These are phyloP conservation scores for Panus rudis DNA, from an alignment of 768 basidiomycete species.

Conservation along the genomic window DNA sequence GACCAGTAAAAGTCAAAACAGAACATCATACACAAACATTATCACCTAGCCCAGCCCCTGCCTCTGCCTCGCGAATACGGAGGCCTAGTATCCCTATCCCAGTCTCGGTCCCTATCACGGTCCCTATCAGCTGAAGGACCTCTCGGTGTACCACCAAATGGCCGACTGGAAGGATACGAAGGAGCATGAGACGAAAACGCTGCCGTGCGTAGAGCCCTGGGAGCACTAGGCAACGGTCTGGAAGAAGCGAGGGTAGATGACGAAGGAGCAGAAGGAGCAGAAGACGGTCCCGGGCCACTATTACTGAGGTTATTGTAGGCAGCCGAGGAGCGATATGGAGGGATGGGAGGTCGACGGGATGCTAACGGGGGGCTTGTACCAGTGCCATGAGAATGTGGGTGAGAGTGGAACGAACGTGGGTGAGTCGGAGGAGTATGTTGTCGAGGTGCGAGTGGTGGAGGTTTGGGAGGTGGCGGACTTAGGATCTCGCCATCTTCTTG, in stretches of 20 bases:
- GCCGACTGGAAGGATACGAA: slow-evolving; percentile 14
- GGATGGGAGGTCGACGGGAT: slow-evolving; percentile 13
- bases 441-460: slow-evolving; percentile 27
- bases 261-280: slow-evolving; percentile 14
- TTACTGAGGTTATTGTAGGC: slow-evolving; percentile 5
- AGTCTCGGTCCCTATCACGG: slow-evolving; percentile 26
- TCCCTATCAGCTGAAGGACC: slow-evolving; percentile 50
- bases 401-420: slow-evolving; percentile 36
- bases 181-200: slow-evolving; percentile 12
- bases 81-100: slow-evolving; percentile 42
- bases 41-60: too few relatives aligned
- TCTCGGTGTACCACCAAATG: slow-evolving; percentile 31
- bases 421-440: slow-evolving; percentile 40
- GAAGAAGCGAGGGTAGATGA: slow-evolving; percentile 24
- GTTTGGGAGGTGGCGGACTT: slow-evolving; percentile 29
- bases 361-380: not conserved
- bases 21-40: too few relatives aligned
- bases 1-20: too few relatives aligned
- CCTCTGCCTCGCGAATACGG: too few relatives aligned
- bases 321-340: slow-evolving; percentile 17
- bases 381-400: slow-evolving; percentile 7
- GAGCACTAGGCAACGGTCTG: slow-evolving; percentile 32
- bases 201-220: slow-evolving; percentile 29
- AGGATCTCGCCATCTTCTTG: slow-evolving; percentile 51
- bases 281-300: slow-evolving; percentile 6